Conservation (phyloP, 139 green algal genomes). For the Volvox reticuliferus region DNA sequence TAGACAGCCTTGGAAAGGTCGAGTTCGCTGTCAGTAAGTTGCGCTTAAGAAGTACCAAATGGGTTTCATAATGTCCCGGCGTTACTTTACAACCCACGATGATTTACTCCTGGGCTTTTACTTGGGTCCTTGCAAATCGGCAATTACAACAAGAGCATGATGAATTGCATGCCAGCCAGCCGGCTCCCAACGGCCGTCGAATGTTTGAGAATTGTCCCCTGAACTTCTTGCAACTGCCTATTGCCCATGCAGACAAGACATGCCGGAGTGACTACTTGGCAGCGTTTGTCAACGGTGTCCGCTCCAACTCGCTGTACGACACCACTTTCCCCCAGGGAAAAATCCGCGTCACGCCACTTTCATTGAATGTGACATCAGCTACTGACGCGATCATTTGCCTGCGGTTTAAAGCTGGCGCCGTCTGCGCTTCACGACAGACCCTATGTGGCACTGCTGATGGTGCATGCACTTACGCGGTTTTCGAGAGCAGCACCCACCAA, state of each 20-base stretch:
- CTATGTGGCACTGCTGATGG: slow-evolving; percentile 24
- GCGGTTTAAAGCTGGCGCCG: not conserved
- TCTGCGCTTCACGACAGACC: not conserved
- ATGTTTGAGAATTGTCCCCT: no score
- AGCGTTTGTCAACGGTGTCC: not conserved
- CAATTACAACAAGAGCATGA: no score
- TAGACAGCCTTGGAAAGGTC: slow-evolving; percentile 33
- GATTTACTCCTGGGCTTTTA: no score
- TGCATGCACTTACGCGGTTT: slow-evolving; percentile 34
- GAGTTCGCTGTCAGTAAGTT: slow-evolving; percentile 39
- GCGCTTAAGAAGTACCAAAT: no score
- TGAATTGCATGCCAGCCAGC: no score
- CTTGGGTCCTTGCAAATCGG: no score
- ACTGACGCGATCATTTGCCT: slow-evolving; percentile 9
- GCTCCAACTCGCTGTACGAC: slow-evolving; percentile 1
- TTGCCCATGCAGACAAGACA: slow-evolving; percentile 13
- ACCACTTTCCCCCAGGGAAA: slow-evolving; percentile 13
- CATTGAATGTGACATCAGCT: slow-evolving; percentile 1
- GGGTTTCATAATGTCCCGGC: no score
- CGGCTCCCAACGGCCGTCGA: no score
- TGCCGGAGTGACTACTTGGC: not conserved
- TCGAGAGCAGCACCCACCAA: slow-evolving; percentile 46
- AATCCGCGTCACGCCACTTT: slow-evolving; percentile 39
- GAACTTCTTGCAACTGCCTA: no score
- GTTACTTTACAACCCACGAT: no score